Evolutionary conservation across 208 protist species (phyloP).

Genomic region (Giardia duodenalis): DNA sequence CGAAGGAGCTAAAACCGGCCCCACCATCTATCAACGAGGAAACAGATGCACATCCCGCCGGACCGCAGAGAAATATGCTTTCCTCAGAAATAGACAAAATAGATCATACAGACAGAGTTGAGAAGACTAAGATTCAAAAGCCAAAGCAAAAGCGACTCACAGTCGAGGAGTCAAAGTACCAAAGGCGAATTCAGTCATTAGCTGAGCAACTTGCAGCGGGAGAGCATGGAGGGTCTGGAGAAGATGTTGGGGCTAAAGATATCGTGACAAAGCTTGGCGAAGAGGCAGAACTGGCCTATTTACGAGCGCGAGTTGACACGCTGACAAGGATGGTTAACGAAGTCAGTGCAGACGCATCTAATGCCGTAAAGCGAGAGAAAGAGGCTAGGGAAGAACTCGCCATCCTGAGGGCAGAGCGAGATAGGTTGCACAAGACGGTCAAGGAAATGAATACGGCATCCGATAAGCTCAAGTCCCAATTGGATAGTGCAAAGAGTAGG

Average conservation of each 20-base stretch:
- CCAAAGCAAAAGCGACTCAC: not conserved
- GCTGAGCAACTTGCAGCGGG: not conserved
- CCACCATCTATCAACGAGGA: no score
- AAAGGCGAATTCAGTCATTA: not conserved
- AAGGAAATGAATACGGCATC: not conserved
- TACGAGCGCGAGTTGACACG: not conserved
- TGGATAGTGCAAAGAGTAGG: not conserved
- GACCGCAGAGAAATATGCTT: not conserved
- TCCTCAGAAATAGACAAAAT: not conserved
- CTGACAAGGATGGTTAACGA: not conserved
- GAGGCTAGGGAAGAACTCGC: not conserved
- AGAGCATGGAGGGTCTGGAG: not conserved
- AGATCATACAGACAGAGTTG: not conserved
- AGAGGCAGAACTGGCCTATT: constrained; percentile 12
- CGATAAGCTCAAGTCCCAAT: not conserved
- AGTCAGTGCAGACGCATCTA: not conserved
- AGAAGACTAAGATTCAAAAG: not conserved
- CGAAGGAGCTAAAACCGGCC: no score
- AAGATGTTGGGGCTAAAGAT: no score
- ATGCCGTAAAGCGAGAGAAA: not conserved
- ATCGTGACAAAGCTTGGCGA: not conserved
- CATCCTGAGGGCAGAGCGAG: not conserved
- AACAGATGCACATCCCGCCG: no score
- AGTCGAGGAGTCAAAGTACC: not conserved
- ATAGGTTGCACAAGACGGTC: not conserved